Conservation (phyloP, 345 rosid genomes). For the Eucalyptus curtisii region DNA sequence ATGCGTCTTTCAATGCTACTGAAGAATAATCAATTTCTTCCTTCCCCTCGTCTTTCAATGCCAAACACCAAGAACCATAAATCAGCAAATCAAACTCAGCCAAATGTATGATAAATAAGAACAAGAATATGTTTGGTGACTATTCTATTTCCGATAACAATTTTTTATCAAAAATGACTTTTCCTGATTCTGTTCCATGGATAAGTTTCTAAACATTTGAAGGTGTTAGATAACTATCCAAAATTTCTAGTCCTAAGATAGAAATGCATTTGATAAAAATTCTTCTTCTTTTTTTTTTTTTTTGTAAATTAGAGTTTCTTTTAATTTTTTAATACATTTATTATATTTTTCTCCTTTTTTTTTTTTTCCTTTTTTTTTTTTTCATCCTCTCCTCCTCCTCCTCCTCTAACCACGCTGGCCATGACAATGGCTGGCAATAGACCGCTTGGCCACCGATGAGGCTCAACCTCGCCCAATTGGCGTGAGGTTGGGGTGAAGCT, state of each 20-base stretch:
- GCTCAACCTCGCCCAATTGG: too few species aligned
- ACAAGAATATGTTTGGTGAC: rapidly evolving
- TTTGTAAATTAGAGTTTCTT: too few species aligned
- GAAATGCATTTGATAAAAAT: too few species aligned
- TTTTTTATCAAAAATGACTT: rapidly evolving
- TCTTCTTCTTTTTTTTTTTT: too few species aligned
- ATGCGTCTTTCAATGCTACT: neutral
- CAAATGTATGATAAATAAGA: neutral
- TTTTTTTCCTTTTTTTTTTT: too few species aligned
- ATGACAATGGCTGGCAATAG: too few species aligned
- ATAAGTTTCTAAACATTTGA: rapidly evolving
- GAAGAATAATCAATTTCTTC: neutral
- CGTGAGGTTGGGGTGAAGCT: rapidly evolving
- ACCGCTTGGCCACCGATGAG: rapidly evolving
- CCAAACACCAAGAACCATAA: neutral
- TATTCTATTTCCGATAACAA: rapidly evolving
- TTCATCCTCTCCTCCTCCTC: too few species aligned
- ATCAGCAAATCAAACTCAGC: neutral
- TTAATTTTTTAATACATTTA: too few species aligned
- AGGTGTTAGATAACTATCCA: rapidly evolving
- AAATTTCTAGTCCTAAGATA: rapidly evolving
- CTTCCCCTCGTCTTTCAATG: neutral
- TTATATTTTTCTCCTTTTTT: too few species aligned
- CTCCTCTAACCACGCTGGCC: too few species aligned
- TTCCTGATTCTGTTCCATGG: rapidly evolving